Base-by-base conservation (phyloP, 2,329 filamentous ascomycete genomes). In the Chrysosporium keratinophilum region DNA sequence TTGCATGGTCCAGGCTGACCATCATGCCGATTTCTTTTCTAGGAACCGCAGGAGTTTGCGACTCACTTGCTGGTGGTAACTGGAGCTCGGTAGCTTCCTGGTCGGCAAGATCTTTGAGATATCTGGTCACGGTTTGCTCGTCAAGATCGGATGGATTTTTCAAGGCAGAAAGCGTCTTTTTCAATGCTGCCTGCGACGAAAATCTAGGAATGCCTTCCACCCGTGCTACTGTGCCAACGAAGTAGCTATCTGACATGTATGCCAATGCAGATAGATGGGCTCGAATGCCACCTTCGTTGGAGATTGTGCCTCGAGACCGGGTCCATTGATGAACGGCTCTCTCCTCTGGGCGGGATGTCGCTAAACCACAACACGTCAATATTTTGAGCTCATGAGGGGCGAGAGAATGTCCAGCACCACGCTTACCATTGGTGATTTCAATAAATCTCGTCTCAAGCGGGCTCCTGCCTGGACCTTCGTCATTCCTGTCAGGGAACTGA, bases 221-320 rank as follows among this genome's bases (percentile, higher is more conserved):
- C 17, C 88, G 81, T 28, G 84, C 77, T 6, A 96, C 81, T 1
- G 90, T 96, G 39, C 87, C 90, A 68, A 97, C 90, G 71, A 98
- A 97, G 73, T 87, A 93, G 65, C 80, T 86, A 71, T 97, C 91
- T 23, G 84, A 88, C 74, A 97, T 87, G 73, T 97, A 98, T 20
- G 91, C 91, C 57, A 98, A 76, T 7, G 93, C 93, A 37, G 81
- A 85, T 35, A 96, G 75, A 66, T 97, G 90, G 10, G 89, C 88
- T 63, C 85, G 80, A 59, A 84, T 81, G 1, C 88, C 88, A 17
- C 87, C 88, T 2, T 76, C 76, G 0, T 79, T 76, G 41, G 83
- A 85, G 63, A 97, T 93, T 54, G 70, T 76, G 33, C 89, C 89
- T 34, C 70, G 65, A 4, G 70, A 67, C 6, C 71, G 69, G 19